Evolutionary conservation across 352 stramenopile species (phyloP).

Genomic region (Phytopythium ostracodes): DNA sequence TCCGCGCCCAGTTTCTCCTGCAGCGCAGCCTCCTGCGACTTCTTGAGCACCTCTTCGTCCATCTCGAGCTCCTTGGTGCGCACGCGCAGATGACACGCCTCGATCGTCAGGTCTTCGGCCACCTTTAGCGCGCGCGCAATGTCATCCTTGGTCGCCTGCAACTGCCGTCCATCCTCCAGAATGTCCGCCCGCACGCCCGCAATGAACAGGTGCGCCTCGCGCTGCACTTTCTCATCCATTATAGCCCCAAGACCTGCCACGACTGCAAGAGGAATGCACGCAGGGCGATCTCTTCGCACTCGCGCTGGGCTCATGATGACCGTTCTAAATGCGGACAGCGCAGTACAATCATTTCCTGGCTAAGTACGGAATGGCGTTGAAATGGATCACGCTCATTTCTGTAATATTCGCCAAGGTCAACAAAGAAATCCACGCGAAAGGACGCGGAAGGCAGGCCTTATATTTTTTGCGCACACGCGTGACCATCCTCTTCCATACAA

Average conservation of each 20-base stretch:
- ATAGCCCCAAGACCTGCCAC: background rate
- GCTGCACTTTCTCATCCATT: slow-evolving; percentile 28
- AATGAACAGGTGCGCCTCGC: slow-evolving; percentile 37
- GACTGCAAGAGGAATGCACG: background rate
- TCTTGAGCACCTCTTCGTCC: slow-evolving; percentile 46
- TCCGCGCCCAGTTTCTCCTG: slow-evolving; percentile 51
- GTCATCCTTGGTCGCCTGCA: slow-evolving; percentile 30
- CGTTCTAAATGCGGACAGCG: slow-evolving; percentile 3
- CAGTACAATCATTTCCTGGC: background rate
- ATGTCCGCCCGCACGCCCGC: slow-evolving; percentile 34
- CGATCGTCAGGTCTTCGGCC: slow-evolving; percentile 50
- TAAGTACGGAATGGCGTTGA: background rate
- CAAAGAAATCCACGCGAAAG: background rate
- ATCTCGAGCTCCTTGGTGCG: slow-evolving; percentile 58
- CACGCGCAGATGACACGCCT: slow-evolving; percentile 39
- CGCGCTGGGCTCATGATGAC: background rate
- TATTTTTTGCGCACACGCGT: background rate
- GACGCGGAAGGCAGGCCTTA: slow-evolving; percentile 3
- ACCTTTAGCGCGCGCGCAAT: slow-evolving; percentile 33
- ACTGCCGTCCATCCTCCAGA: slow-evolving; percentile 21
- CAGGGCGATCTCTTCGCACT: background rate
- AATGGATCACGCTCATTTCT: background rate
- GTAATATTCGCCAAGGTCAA: background rate
- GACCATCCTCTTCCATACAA: background rate
- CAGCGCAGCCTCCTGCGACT: slow-evolving; percentile 43